Evolutionary conservation across 139 green algal species (phyloP).

Genomic region (Tetratostichococcus sp.): DNA sequence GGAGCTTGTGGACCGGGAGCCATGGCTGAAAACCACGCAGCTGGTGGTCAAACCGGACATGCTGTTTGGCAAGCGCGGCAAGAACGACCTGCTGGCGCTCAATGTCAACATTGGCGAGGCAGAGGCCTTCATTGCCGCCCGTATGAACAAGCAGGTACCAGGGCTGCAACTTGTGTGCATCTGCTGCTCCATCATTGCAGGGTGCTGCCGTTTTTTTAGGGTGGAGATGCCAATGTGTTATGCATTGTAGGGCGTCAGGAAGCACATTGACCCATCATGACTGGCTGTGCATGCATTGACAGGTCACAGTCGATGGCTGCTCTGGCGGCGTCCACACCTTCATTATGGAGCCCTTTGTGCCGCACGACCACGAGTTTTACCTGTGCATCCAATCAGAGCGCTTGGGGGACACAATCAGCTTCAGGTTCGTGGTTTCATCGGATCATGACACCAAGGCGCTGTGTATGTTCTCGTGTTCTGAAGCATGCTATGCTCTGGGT

Average conservation of each 20-base stretch:
- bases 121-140: constrained; percentile 66
- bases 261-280: neutral
- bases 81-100: constrained; percentile 87
- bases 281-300: constrained; percentile 3
- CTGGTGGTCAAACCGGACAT: constrained; percentile 95
- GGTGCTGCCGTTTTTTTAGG: no score
- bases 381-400: constrained; percentile 57
- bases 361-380: constrained; percentile 82
- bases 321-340: constrained; percentile 80
- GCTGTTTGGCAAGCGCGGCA: constrained; percentile 93
- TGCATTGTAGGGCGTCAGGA: neutral
- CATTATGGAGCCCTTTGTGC: constrained; percentile 91
- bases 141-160: constrained; percentile 58
- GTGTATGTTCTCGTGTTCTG: no score
- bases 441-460: no score
- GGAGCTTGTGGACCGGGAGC: constrained; percentile 57
- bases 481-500: constrained; percentile 8
- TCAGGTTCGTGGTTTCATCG: no score
- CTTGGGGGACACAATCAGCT: neutral
- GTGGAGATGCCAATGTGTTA: no score
- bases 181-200: no score
- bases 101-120: constrained; percentile 59
- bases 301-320: constrained; percentile 59
- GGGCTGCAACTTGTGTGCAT: neutral
- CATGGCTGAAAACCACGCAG: constrained; percentile 60